Conservation (phyloP, 352 stramenopile genomes). For the Pythium aphanidermatum region DNA sequence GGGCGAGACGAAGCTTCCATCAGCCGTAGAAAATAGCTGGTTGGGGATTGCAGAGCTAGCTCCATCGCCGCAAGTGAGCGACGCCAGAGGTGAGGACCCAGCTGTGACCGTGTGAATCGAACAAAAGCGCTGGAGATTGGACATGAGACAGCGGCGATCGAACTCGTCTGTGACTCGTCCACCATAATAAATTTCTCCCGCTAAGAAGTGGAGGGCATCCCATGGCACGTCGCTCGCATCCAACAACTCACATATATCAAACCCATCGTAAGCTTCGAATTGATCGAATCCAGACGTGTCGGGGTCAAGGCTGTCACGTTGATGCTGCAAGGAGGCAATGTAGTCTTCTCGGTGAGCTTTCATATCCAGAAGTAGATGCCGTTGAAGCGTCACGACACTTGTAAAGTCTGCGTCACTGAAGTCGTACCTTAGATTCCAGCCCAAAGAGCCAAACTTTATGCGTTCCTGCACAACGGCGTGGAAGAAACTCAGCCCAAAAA, state of each 20-base stretch:
- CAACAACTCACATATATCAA: background rate
- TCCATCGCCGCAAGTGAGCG: background rate
- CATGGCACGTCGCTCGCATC: conserved; percentile 38
- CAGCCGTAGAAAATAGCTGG: conserved; percentile 17
- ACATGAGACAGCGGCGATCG: conserved; percentile 61
- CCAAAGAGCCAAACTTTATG: conserved; percentile 62
- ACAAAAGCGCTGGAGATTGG: conserved; percentile 62
- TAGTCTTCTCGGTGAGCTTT: background rate
- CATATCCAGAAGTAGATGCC: conserved; percentile 30
- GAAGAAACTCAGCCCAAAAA: conserved; percentile 75
- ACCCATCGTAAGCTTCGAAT: background rate
- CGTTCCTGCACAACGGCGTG: conserved; percentile 74
- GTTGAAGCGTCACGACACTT: conserved; percentile 57
- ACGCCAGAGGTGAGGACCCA: too few relatives aligned
- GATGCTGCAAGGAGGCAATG: background rate
- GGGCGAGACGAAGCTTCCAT: conserved; percentile 38
- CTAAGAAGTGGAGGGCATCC: conserved; percentile 74
- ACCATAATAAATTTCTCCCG: conserved; percentile 77
- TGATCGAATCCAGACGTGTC: background rate
- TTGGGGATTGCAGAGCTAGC: background rate
- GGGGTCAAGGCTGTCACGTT: background rate
- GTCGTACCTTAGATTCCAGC: conserved; percentile 76
- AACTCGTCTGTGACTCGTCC: conserved; percentile 80
- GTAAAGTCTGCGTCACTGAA: conserved; percentile 77
- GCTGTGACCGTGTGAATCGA: conserved; percentile 21